A percentile compares a stretch with the other conserved stretches of the same genome.
phyloP scores from a whole-genome alignment of 1,284 basidiomycete genomes.

The Heterobasidion parviporum region DNA sequence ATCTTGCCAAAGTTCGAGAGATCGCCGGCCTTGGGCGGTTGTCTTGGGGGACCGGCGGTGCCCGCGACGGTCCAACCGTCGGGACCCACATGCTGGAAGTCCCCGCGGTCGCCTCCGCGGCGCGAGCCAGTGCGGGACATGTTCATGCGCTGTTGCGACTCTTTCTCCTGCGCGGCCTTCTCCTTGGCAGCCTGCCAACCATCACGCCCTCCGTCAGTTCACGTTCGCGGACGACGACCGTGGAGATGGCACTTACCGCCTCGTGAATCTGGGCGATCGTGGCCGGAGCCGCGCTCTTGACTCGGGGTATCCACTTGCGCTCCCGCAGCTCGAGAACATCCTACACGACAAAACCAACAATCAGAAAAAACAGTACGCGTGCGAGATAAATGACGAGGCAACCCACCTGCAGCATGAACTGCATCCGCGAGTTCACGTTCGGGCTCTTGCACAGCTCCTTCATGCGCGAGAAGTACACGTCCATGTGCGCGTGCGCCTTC shows the following conservation, averaged over 20 bases:
- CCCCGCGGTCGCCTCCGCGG: slow-evolving; percentile 73
- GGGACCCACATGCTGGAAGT: slow-evolving; percentile 38
- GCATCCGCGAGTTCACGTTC: slow-evolving; percentile 81
- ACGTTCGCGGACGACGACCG: background rate
- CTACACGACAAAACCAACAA: background rate
- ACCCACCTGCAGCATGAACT: slow-evolving; percentile 88
- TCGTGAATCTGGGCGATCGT: slow-evolving; percentile 90
- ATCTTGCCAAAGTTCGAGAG: slow-evolving; percentile 86
- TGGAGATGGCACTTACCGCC: slow-evolving; percentile 42
- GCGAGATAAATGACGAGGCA: slow-evolving; percentile 5
- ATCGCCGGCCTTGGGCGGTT: slow-evolving; percentile 77
- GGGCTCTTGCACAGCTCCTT: slow-evolving; percentile 68
- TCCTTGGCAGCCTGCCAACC: slow-evolving; percentile 54
- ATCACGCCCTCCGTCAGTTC: background rate
- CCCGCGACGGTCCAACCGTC: slow-evolving; percentile 88
- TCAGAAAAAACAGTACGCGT: background rate
- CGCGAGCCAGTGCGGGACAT: slow-evolving; percentile 81
- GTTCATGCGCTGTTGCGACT: slow-evolving; percentile 39
- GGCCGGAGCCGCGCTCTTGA: slow-evolving; percentile 71
- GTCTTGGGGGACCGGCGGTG: slow-evolving; percentile 44
- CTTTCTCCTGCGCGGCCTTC: slow-evolving; percentile 59
- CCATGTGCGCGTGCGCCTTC: slow-evolving; percentile 81
- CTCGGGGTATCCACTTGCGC: slow-evolving; percentile 75
- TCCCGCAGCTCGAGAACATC: slow-evolving; percentile 80
- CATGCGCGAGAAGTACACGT: slow-evolving; percentile 91